phyloP scores from a whole-genome alignment of 768 basidiomycete genomes.

The Trametes gibbosa region DNA sequence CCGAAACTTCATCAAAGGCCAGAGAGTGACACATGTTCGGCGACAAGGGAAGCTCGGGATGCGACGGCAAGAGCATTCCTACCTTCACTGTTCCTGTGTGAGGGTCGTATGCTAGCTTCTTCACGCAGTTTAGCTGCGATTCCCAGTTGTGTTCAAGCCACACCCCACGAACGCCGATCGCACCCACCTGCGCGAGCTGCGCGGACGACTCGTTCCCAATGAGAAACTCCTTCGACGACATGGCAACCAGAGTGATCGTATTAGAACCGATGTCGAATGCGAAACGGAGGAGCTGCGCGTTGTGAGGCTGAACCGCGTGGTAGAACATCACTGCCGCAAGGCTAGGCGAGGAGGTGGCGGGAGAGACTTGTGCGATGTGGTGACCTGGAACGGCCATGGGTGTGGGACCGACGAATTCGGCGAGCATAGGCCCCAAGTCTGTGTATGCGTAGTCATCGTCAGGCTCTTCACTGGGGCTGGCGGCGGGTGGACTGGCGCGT shows the following conservation, averaged over 20 bases:
- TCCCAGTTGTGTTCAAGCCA: conserved; percentile 55
- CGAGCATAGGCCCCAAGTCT: conserved; percentile 22
- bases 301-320: conserved; percentile 15
- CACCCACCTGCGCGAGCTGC: conserved; percentile 29
- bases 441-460: conserved; percentile 16
- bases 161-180: conserved; percentile 45
- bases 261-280: conserved; percentile 1
- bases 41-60: conserved; percentile 52
- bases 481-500: not conserved
- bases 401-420: conserved; percentile 14
- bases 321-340: conserved; percentile 22
- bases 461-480: not conserved
- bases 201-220: conserved; percentile 25
- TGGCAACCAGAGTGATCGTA: not conserved
- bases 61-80: conserved; percentile 42
- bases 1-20: conserved; percentile 55
- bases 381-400: conserved; percentile 22
- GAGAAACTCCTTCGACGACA: conserved; percentile 16
- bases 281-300: conserved; percentile 21
- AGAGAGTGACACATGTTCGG: conserved; percentile 43
- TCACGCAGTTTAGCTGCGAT: conserved; percentile 44
- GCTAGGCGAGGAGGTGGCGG: conserved; percentile 13
- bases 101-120: conserved; percentile 42
- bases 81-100: conserved; percentile 19
- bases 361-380: conserved; percentile 22